Evolutionary conservation across 1,284 basidiomycete species (phyloP), one percentile per base, ranked within the genome.

Genomic region (Sporisorium iseilematis-ciliati): DNA sequence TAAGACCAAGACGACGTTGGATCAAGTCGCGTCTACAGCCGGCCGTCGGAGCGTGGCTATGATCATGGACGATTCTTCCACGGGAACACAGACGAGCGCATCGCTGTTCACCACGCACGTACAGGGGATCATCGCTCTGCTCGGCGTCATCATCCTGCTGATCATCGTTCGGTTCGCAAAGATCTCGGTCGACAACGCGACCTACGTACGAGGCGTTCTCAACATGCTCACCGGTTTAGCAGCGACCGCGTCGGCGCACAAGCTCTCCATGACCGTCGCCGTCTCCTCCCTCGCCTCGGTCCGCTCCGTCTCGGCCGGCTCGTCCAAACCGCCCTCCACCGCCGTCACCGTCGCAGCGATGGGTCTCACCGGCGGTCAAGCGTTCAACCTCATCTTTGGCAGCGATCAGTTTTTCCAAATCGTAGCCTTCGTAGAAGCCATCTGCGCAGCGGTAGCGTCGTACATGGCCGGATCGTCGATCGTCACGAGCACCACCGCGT

Each of bases 221-320:
- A 75, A 75, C 59, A 75, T 75, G 72, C 60, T 75, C n/a, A 75
- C 72, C 14, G 72, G 72, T 25, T 50, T 75, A 1, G 72, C 72
- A 7, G 66, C 72, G 14, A 26, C 57, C 20, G 66, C 72, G 11
- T 75, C 72, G 0, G 72, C 72, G 4, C 72, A 75, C 51, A 75
- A 75, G n/a, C 66, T 75, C 12, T 65, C 62, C 23, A 75, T 75
- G 72, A 70, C 66, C 25, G 72, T 75, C 16, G 72, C 72, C 25
- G 72, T 75, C 2, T 52, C 66, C 20, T 63, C 66, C 2, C 23
- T 75, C 33, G 56, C 66, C 6, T 65, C 72, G 3, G 43, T 56
- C 29, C 46, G 31, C 18, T 55, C 49, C 12, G 51, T 40, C 29
- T 54, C 49, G 3, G 53, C 68, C 7, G 62, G 63, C 11, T 41